Conservation (phyloP, 225 moss, liverwort and hornwort species). For the Rhytidiadelphus loreus region DNA sequence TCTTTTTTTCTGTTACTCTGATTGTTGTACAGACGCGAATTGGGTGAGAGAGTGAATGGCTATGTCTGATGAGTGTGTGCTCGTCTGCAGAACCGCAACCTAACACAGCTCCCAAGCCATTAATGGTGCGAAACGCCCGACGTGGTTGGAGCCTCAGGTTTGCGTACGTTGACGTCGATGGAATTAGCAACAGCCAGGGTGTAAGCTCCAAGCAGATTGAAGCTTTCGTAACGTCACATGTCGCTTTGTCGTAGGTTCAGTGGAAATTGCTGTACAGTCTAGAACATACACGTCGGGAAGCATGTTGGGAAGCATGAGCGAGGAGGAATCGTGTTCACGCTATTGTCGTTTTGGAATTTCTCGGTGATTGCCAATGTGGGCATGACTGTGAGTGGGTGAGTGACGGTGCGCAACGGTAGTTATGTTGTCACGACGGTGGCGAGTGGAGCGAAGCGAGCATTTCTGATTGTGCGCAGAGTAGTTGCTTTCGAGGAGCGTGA, state of each 20-base stretch:
- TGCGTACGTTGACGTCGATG: not conserved
- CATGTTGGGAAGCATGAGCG: not conserved
- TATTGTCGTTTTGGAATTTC: not conserved
- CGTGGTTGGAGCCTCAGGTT: not conserved
- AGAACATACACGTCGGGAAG: not conserved
- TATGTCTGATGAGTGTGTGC: not conserved
- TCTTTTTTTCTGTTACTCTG: not conserved
- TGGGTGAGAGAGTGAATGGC: not conserved
- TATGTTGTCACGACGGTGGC: not conserved
- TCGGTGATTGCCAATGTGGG: not conserved
- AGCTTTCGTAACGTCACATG: not conserved
- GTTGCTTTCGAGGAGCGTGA: not conserved
- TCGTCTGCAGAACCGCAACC: not conserved
- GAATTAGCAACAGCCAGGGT: not conserved
- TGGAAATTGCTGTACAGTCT: not conserved
- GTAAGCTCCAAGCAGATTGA: not conserved
- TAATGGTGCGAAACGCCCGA: not conserved
- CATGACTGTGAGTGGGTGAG: not conserved
- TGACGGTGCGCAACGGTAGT: not conserved
- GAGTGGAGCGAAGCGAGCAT: not conserved
- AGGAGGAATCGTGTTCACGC: not conserved
- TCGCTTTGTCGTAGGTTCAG: not conserved
- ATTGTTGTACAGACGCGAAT: not conserved
- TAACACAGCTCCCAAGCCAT: not conserved
- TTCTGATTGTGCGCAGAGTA: not conserved